Percentiles rank a stretch among this genome's conserved stretches.
These are phyloP conservation scores for Boletus rubroflammeus DNA, from an alignment of 768 basidiomycete species.

Conservation along the genomic window DNA sequence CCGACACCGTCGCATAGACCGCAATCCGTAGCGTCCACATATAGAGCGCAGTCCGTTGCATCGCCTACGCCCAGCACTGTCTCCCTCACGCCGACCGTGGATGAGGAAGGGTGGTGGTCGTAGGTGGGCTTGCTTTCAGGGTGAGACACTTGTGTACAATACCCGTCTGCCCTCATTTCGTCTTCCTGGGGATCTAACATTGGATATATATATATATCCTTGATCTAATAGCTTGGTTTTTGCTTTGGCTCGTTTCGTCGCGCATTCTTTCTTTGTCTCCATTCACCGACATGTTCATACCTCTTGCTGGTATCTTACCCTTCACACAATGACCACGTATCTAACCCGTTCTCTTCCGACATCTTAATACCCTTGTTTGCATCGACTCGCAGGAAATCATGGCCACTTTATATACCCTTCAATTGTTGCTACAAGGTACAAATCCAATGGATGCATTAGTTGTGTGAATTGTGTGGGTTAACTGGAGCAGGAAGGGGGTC, in stretches of 20 bases:
- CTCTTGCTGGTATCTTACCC: slow-evolving; percentile 3
- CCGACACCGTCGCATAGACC: slow-evolving; percentile 33
- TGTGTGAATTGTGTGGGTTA: slow-evolving; percentile 25
- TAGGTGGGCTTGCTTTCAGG: slow-evolving; percentile 24
- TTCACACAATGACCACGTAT: slow-evolving; percentile 1
- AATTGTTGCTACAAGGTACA: slow-evolving; percentile 39
- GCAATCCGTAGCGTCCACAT: slow-evolving; percentile 46
- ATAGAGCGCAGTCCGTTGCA: slow-evolving; percentile 38
- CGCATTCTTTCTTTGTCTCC: background rate
- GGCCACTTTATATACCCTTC: slow-evolving; percentile 34
- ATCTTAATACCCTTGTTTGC: slow-evolving; percentile 14
- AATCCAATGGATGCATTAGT: slow-evolving; percentile 36
- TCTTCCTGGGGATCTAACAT: slow-evolving; percentile 11
- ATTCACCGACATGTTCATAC: slow-evolving; percentile 11
- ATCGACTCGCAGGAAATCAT: slow-evolving; percentile 20
- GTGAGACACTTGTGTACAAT: slow-evolving; percentile 6
- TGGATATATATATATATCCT: slow-evolving; percentile 21
- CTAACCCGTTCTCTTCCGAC: background rate
- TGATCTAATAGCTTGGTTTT: slow-evolving; percentile 19
- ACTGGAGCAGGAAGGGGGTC: slow-evolving; percentile 5
- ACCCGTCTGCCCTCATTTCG: background rate
- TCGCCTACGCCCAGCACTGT: slow-evolving; percentile 78
- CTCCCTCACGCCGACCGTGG: slow-evolving; percentile 67
- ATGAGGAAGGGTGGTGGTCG: slow-evolving; percentile 78
- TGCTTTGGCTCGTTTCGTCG: background rate